phyloP scores from a whole-genome alignment of 2,329 filamentous ascomycete genomes.

The Cryoendolithus antarcticus region DNA sequence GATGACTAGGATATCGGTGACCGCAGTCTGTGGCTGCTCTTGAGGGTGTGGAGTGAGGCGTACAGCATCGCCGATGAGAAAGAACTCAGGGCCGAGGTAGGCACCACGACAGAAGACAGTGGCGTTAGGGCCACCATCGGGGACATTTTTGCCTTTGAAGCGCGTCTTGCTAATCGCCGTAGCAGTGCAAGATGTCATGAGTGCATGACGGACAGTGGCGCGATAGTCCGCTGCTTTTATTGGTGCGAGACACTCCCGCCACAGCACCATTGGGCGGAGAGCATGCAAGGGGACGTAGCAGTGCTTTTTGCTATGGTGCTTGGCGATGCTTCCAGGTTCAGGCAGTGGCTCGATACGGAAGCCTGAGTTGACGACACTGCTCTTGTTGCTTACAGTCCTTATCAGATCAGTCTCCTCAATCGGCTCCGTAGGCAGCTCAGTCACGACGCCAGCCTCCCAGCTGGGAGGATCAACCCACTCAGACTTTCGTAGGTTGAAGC shows the following conservation, averaged over 20 bases:
- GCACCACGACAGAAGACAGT: constrained; percentile 41
- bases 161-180: constrained; percentile 40
- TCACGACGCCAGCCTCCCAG: constrained; percentile 48
- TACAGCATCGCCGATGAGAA: constrained; percentile 42
- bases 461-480: constrained; percentile 21
- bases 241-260: constrained; percentile 36
- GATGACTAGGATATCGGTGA: constrained; percentile 43
- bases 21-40: constrained; percentile 13
- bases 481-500: constrained; percentile 1
- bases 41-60: constrained; percentile 28
- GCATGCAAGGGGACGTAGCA: constrained; percentile 42
- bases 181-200: constrained; percentile 41
- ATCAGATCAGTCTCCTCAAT: constrained; percentile 35
- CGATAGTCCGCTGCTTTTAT: constrained; percentile 34
- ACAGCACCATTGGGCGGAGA: constrained; percentile 44
- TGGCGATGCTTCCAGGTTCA: constrained; percentile 33
- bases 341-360: constrained; percentile 47
- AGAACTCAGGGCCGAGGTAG: constrained; percentile 44
- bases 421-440: constrained; percentile 36
- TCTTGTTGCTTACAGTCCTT: constrained; percentile 26
- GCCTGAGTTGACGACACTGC: constrained; percentile 38
- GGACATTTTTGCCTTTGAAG: constrained; percentile 37
- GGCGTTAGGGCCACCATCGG: constrained; percentile 35
- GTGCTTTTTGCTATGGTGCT: constrained; percentile 40
- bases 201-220: constrained; percentile 41